Evolutionary conservation across 2,329 filamentous ascomycete genomes (phyloP), one percentile per base, ranked within the genome.

Genomic region (Metarhizium robertsii): DNA sequence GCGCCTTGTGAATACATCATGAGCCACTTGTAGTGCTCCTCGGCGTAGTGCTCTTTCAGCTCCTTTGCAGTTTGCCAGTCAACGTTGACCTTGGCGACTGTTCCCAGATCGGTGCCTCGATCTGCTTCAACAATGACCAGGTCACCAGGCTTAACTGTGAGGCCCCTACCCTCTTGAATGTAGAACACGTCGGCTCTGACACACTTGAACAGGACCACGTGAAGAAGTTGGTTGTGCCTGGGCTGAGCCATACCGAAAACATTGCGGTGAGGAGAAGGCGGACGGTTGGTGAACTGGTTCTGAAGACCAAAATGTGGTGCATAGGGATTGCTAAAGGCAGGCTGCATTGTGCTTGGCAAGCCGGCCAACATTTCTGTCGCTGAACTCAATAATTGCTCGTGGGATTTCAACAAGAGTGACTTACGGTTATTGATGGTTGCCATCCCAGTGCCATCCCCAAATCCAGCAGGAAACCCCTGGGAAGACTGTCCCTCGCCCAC

Each of bases 91-190:
- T 88, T 85, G 53, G 90, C 88, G 32, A 99, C 92, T 30, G 92
- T 96, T 48, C 94, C 95, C 40, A 99, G 80, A 67, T 99, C 95
- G 25, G 91, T 95, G 49, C 94, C 94, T 60, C 94, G 90, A 69
- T 99, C 95, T 29, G 94, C 94, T 72, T 99, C 94, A 18, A 96
- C 92, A 62, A 99, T 97, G 58, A 99, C 95, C 53, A 97, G 78
- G 67, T 99, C 94, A 36, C 94, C 94, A 18, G 87, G 85, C 64
- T 92, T 94, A 54, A 97, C 88, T 20, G 88, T 88, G 36, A 99
- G 79, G 3, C 94, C 94, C 6, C 92, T 97, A 58, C 92, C 92
- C 69, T 96, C 92, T 69, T 96, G 92, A 38, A 96, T 90, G 71
- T 96, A 97, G 70, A 96, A 99, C 10, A 97, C 90, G 66, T 97